These are phyloP conservation scores for Besnoitia besnoiti DNA, from an alignment of 169 alveolate species.

Conservation along the genomic window DNA sequence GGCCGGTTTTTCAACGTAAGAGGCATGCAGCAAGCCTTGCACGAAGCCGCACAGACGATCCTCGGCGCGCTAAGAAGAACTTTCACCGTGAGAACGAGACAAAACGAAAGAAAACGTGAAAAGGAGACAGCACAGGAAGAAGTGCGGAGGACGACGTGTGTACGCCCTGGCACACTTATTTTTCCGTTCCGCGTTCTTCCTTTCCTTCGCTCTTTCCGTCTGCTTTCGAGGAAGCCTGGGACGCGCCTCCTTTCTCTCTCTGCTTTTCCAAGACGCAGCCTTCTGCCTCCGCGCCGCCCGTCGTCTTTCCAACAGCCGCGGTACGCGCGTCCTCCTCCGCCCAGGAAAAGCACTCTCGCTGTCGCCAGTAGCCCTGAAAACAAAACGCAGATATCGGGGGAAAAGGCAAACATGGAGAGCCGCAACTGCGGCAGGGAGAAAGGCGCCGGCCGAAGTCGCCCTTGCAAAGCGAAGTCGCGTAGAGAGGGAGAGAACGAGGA, in stretches of 20 bases:
- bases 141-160: too few relatives aligned
- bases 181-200: not conserved
- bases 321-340: not conserved
- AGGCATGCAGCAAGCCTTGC: too few relatives aligned
- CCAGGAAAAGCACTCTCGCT: not conserved
- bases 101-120: too few relatives aligned
- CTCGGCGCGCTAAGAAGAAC: too few relatives aligned
- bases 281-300: not conserved
- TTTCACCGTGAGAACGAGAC: too few relatives aligned
- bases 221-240: not conserved
- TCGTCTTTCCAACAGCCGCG: not conserved
- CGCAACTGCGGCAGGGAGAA: not conserved
- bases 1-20: too few relatives aligned
- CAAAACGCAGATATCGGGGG: not conserved
- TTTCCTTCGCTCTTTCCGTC: not conserved
- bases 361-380: not conserved
- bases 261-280: not conserved
- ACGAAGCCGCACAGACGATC: too few relatives aligned
- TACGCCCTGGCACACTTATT: too few relatives aligned
- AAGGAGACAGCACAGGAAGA: too few relatives aligned
- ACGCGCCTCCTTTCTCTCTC: not conserved
- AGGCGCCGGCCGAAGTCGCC: not conserved
- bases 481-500: not conserved
- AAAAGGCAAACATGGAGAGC: not conserved
- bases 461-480: not conserved